Base-by-base conservation (phyloP, 768 basidiomycete species). In the Hericium erinaceus region DNA sequence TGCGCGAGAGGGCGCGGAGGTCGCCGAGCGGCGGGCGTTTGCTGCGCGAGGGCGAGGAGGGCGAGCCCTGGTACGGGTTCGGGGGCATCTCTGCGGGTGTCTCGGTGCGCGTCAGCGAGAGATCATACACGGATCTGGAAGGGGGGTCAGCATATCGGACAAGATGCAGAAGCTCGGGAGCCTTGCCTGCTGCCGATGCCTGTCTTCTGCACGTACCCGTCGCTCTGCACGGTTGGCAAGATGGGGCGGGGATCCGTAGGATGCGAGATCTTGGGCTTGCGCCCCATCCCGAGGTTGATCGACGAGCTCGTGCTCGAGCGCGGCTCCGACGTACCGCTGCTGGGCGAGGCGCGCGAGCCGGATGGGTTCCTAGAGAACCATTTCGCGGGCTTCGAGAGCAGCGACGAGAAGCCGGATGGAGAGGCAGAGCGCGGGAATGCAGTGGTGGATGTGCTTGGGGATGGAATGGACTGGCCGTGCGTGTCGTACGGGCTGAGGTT, bases 181-280 rank as follows among this genome's bases (percentile, higher is more conserved):
- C 39, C 13, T 20, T 28, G 37, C 33, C n/a, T 20, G 38, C n/a
- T 33, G 13, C n/a, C 6, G 5, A 24, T 28, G 38, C 56, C 44
- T 61, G 12, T 41, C 49, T 44, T 55, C 22, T 64, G 60, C 28
- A 73, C 72, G 62, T 81, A 80, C 2, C 71, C 73, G 61, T 87
- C 82, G 18, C 68, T 65, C 61, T 72, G 72, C 48, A 76, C 62
- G 16, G 69, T 71, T 2, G 71, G 62, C 61, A 87, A 69, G 55
- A 92, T 85, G 2, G 88, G 90, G 20, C 89, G 74, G 9, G 88
- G 89, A 64, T 92, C 90, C 4, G 88, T 89, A 1, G 89, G 89
- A 49, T 85, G 83, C 37, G 90, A 92, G 39, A 92, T 92, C 76
- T 89, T 91, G 55, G 82, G 86, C 60, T 86, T 89, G 59, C 86